A percentile compares a stretch with the other conserved stretches of the same genome.
phyloP scores from a whole-genome alignment of 2,329 filamentous ascomycete species.

The Aspergillus hiratsukae region DNA sequence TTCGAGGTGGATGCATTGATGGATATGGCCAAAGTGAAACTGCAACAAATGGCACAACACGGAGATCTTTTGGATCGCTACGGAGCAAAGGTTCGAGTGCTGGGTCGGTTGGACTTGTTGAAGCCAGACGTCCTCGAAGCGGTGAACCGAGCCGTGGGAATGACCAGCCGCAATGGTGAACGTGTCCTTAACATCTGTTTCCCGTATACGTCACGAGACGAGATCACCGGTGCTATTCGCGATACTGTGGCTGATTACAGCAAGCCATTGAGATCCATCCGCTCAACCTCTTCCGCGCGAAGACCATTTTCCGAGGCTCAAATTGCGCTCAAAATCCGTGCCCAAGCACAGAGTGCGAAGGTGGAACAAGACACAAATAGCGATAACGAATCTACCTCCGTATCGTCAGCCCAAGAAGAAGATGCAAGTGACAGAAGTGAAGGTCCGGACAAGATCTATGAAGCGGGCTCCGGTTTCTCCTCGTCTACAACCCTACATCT shows the following conservation, averaged over 20 bases:
- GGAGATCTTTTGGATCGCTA: slow-evolving; percentile 91
- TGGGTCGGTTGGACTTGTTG: slow-evolving; percentile 80
- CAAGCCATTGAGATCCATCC: slow-evolving; percentile 55
- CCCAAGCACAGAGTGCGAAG: slow-evolving; percentile 47
- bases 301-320: slow-evolving; percentile 81
- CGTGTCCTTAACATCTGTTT: slow-evolving; percentile 91
- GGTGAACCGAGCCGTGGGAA: slow-evolving; percentile 76
- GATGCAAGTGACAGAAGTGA: slow-evolving; percentile 31
- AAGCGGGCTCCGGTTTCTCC: slow-evolving; percentile 33
- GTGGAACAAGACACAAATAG: slow-evolving; percentile 36
- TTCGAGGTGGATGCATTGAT: slow-evolving; percentile 96
- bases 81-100: slow-evolving; percentile 76
- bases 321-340: slow-evolving; percentile 80
- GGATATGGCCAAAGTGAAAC: slow-evolving; percentile 94
- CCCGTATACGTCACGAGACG: slow-evolving; percentile 91
- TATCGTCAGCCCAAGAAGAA: slow-evolving; percentile 41
- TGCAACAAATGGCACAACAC: slow-evolving; percentile 86
- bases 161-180: slow-evolving; percentile 81
- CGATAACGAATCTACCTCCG: slow-evolving; percentile 44
- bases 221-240: slow-evolving; percentile 86
- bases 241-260: slow-evolving; percentile 84
- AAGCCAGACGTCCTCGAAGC: slow-evolving; percentile 83
- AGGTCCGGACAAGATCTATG: slow-evolving; percentile 24
- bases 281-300: slow-evolving; percentile 36
- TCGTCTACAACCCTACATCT: slow-evolving; percentile 49